Conservation (phyloP, 2,329 filamentous ascomycete genomes). For the Stagonosporopsis tanaceti region DNA sequence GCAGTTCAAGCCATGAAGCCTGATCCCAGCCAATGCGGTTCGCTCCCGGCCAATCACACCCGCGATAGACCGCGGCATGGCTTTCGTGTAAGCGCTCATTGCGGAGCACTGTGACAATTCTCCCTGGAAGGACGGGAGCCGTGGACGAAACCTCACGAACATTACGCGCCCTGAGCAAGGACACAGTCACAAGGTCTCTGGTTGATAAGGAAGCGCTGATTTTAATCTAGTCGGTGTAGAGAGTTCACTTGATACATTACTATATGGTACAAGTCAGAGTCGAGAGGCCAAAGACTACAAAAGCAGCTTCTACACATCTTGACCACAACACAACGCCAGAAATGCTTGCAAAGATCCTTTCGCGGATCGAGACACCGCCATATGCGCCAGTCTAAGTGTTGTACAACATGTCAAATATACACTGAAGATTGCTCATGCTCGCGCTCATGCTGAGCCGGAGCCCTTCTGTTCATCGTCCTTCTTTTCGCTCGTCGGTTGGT, state of each 20-base stretch:
- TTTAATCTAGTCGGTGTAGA: conserved; percentile 2
- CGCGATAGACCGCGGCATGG: conserved; percentile 14
- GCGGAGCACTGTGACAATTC: conserved; percentile 11
- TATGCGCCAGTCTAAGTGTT: conserved; percentile 28
- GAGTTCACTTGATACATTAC: background rate
- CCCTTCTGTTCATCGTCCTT: conserved; percentile 42
- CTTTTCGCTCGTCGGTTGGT: conserved; percentile 28
- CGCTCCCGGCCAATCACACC: conserved; percentile 25
- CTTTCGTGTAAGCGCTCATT: conserved; percentile 23
- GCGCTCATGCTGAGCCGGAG: conserved; percentile 44
- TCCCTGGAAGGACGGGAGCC: background rate
- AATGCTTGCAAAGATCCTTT: conserved; percentile 39
- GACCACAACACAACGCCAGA: conserved; percentile 34
- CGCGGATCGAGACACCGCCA: conserved; percentile 19
- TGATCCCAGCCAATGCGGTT: conserved; percentile 39
- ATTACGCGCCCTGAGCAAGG: conserved; percentile 8
- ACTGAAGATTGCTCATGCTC: background rate
- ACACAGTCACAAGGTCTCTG: background rate
- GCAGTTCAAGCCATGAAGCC: conserved; percentile 21
- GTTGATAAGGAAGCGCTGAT: conserved; percentile 14
- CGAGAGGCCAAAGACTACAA: conserved; percentile 39
- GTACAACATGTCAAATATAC: conserved; percentile 25
- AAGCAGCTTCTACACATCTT: conserved; percentile 33
- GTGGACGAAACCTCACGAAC: conserved; percentile 1
- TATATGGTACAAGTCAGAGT: conserved; percentile 46